Evolutionary conservation across 75 land plant genomes (phyloP).

Genomic region (Sequoiadendron giganteum): DNA sequence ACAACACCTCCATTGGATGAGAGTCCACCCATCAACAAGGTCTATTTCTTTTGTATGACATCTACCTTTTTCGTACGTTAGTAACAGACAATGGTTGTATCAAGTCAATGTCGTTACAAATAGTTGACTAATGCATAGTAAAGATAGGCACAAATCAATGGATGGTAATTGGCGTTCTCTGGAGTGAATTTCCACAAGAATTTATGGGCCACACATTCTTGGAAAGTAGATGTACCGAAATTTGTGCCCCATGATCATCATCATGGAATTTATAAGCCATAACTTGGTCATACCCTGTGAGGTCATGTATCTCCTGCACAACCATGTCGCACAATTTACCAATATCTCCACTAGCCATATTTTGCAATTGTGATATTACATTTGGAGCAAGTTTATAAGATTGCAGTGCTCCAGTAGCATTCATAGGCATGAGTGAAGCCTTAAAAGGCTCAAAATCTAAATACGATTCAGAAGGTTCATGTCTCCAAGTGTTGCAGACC

Average conservation of each 20-base stretch:
- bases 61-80: too few species aligned
- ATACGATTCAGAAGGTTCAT: conserved; percentile 80
- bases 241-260: conserved; percentile 97
- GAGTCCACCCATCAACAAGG: too few species aligned
- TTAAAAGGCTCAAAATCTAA: conserved; percentile 79
- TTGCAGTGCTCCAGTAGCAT: conserved; percentile 79
- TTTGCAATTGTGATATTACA: conserved; percentile 73
- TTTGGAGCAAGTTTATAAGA: conserved; percentile 87
- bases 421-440: conserved; percentile 55
- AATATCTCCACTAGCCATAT: conserved; percentile 79
- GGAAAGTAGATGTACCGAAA: too few species aligned
- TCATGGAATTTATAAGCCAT: conserved; percentile 97
- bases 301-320: conserved; percentile 79
- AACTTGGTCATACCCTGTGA: conserved; percentile 80
- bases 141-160: too few species aligned
- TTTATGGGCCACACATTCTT: too few species aligned
- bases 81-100: too few species aligned
- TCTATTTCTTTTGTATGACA: too few species aligned
- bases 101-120: too few species aligned
- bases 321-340: conserved; percentile 66
- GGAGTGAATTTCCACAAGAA: too few species aligned
- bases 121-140: too few species aligned
- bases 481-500: conserved; percentile 61
- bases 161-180: too few species aligned
- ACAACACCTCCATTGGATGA: too few species aligned